Conservation (phyloP, 2,329 filamentous ascomycete species). For the Claviceps sp. region DNA sequence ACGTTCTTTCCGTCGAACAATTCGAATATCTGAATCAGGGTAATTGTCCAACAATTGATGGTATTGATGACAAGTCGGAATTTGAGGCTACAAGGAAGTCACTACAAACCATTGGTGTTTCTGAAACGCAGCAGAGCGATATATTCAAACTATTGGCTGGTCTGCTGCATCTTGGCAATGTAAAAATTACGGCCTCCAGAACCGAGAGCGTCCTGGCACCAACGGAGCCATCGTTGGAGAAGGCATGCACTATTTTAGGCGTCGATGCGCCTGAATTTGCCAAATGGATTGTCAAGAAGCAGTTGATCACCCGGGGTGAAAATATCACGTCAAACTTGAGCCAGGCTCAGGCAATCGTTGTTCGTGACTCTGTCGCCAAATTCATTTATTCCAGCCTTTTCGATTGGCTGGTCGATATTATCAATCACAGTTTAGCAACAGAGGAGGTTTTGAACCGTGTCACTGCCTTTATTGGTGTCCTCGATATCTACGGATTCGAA, state of each 20-base stretch:
- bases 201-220: constrained; percentile 75
- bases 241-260: constrained; percentile 73
- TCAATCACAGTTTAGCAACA: constrained; percentile 81
- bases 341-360: constrained; percentile 84
- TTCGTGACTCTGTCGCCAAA: constrained; percentile 94
- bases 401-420: constrained; percentile 97
- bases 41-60: constrained; percentile 78
- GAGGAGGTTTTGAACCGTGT: constrained; percentile 75
- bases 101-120: constrained; percentile 75
- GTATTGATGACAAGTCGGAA: constrained; percentile 89
- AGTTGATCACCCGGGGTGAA: constrained; percentile 87
- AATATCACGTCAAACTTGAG: constrained; percentile 95
- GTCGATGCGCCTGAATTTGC: constrained; percentile 79
- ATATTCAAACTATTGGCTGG: constrained; percentile 88
- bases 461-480: constrained; percentile 85
- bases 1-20: constrained; percentile 70
- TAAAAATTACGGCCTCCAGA: constrained; percentile 84
- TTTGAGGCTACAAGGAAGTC: constrained; percentile 82
- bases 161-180: constrained; percentile 85
- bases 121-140: constrained; percentile 56
- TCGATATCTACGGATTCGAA: constrained; percentile 99
- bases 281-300: constrained; percentile 98
- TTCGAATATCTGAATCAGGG: constrained; percentile 97
- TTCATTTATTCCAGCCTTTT: constrained; percentile 98
- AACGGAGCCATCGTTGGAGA: constrained; percentile 67